phyloP scores from a whole-genome alignment of 768 basidiomycete species.

The Chalciporus pseudorubinellus region DNA sequence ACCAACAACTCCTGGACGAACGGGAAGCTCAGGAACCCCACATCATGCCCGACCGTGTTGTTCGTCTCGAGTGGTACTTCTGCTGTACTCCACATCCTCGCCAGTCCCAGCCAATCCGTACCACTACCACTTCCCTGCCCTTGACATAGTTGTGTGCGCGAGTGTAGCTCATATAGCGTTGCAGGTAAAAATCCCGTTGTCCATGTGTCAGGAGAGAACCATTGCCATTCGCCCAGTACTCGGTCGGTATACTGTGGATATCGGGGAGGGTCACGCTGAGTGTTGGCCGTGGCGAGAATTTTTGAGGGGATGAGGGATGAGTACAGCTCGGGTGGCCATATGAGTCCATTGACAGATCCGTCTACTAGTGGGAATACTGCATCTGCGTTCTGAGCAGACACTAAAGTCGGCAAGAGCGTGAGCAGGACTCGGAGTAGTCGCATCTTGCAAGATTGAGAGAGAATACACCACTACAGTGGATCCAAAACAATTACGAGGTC shows the following conservation, averaged over 20 bases:
- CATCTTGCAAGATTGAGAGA: not conserved
- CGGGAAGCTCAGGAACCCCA: slow-evolving; percentile 69
- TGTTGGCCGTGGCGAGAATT: slow-evolving; percentile 51
- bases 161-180: slow-evolving; percentile 57
- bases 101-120: slow-evolving; percentile 59
- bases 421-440: not conserved
- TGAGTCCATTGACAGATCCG: not conserved
- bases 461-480: not conserved
- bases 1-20: slow-evolving; percentile 59
- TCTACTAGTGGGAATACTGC: not conserved
- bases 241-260: slow-evolving; percentile 63
- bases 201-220: slow-evolving; percentile 58
- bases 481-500: not conserved
- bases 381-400: not conserved
- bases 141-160: slow-evolving; percentile 48
- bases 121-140: slow-evolving; percentile 35
- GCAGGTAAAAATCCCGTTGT: slow-evolving; percentile 68
- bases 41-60: slow-evolving; percentile 60
- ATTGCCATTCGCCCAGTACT: slow-evolving; percentile 48
- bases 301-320: slow-evolving; percentile 59
- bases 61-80: slow-evolving; percentile 48
- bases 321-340: slow-evolving; percentile 51
- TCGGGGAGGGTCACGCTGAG: slow-evolving; percentile 40
- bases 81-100: slow-evolving; percentile 48
- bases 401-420: not conserved